Percentiles rank a stretch among this genome's conserved stretches.
phyloP scores from a whole-genome alignment of 371 early-diverging fungal species.

The Sporodiniella umbellata region DNA sequence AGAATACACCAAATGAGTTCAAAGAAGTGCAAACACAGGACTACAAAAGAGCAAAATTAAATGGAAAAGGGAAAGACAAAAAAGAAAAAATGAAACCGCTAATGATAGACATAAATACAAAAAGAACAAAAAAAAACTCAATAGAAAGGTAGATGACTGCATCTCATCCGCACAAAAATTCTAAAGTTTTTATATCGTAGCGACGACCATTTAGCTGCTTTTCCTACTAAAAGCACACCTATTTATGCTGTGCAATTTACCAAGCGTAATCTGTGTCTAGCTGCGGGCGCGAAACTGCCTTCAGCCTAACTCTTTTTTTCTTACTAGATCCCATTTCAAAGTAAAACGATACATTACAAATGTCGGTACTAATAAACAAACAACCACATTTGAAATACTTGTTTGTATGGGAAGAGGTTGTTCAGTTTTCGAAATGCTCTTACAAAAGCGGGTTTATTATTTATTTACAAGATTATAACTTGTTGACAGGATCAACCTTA shows the following conservation, averaged over 20 bases:
- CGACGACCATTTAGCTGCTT: constrained; percentile 72
- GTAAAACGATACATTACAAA: no score
- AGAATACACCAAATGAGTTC: constrained; percentile 37
- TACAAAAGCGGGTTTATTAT: no score
- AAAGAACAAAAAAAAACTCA: constrained; percentile 20
- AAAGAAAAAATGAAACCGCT: constrained; percentile 23
- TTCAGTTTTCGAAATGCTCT: no score
- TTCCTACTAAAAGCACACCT: constrained; percentile 94
- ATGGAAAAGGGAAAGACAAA: constrained; percentile 28
- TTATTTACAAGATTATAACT: constrained; percentile 8
- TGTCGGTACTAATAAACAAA: no score
- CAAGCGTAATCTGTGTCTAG: constrained; percentile 82
- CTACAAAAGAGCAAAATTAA: constrained; percentile 26
- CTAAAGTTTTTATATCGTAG: constrained; percentile 9
- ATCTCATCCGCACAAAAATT: neutral
- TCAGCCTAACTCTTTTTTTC: neutral
- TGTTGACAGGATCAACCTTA: constrained; percentile 21
- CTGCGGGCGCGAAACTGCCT: constrained; percentile 59
- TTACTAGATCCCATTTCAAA: no score
- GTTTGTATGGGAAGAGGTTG: no score
- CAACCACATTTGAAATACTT: no score
- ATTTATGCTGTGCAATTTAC: constrained; percentile 88
- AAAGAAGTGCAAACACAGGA: constrained; percentile 5
- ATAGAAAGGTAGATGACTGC: constrained; percentile 32
- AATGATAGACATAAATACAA: constrained; percentile 15